phyloP scores from a whole-genome alignment of 2,329 filamentous ascomycete species.

The Trichophyton benhamiae region DNA sequence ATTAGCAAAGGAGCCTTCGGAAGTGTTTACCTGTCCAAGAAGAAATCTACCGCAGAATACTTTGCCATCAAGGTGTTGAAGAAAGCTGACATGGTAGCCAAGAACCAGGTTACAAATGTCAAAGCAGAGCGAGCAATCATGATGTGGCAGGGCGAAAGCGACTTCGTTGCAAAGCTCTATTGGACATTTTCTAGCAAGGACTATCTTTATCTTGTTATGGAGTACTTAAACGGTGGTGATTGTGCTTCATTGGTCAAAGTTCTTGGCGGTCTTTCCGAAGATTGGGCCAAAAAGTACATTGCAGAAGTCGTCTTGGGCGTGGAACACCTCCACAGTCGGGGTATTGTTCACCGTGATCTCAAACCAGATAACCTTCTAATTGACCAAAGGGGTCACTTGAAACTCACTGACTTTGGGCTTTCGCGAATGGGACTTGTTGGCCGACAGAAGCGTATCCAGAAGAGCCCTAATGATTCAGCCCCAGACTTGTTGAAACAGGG shows the following conservation, averaged over 20 bases:
- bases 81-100: conserved; percentile 99
- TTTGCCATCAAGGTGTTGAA: conserved; percentile 98
- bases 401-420: conserved; percentile 92
- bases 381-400: conserved; percentile 90
- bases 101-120: conserved; percentile 98
- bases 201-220: conserved; percentile 97
- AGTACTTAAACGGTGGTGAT: conserved; percentile 94
- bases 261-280: conserved; percentile 79
- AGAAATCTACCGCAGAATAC: conserved; percentile 96
- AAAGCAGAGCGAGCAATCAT: conserved; percentile 98
- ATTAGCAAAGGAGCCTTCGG: conserved; percentile 98
- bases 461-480: conserved; percentile 63
- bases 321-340: conserved; percentile 83
- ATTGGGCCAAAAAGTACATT: conserved; percentile 96
- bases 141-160: conserved; percentile 99
- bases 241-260: conserved; percentile 95
- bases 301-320: conserved; percentile 95
- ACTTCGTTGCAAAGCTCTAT: conserved; percentile 97
- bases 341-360: conserved; percentile 91
- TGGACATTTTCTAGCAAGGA: conserved; percentile 99
- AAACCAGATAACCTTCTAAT: conserved; percentile 97
- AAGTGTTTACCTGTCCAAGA: conserved; percentile 94
- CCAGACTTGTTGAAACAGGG: conserved; percentile 88
- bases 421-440: conserved; percentile 96
- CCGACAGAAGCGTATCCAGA: conserved; percentile 85